A percentile compares a stretch with the other conserved stretches of the same genome.
These are phyloP conservation scores for Gracilaria domingensis DNA, from an alignment of 23 red algal genomes.

Conservation along the genomic window DNA sequence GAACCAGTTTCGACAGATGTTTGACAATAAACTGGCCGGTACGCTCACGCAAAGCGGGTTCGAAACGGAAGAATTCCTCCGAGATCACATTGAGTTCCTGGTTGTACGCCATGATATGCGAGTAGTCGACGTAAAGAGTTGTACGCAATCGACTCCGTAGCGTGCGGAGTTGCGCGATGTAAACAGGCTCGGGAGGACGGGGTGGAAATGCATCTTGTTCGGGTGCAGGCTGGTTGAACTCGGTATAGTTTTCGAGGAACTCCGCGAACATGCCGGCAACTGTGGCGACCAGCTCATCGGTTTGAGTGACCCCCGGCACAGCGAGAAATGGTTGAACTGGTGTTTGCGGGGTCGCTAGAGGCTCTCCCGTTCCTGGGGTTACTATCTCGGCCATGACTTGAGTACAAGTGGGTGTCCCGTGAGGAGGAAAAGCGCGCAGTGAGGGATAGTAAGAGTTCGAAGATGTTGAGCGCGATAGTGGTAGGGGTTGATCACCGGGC, in stretches of 20 bases:
- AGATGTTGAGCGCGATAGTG: background rate
- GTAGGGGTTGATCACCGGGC: background rate
- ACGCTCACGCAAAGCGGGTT: conserved; percentile 78
- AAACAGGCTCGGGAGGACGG: conserved; percentile 61
- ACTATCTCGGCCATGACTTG: conserved; percentile 45
- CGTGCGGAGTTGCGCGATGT: conserved; percentile 82
- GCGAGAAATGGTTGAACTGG: conserved; percentile 23
- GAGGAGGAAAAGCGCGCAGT: background rate
- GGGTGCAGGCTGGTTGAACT: conserved; percentile 18
- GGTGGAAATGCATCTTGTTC: conserved; percentile 31
- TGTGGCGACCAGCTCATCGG: conserved; percentile 78
- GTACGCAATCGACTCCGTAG: conserved; percentile 77
- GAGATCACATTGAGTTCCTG: conserved; percentile 83
- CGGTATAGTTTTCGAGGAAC: conserved; percentile 87
- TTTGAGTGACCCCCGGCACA: conserved; percentile 22
- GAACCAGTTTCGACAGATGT: conserved; percentile 62
- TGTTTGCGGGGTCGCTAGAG: conserved; percentile 49
- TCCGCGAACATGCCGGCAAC: conserved; percentile 82
- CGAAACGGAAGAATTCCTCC: conserved; percentile 93
- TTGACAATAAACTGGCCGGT: conserved; percentile 80
- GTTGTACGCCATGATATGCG: conserved; percentile 80
- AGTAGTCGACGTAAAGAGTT: conserved; percentile 92
- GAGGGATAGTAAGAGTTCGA: background rate
- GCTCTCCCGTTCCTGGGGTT: conserved; percentile 38
- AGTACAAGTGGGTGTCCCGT: background rate